Percentiles rank a stretch among this genome's conserved stretches.
Evolutionary conservation across 2,329 filamentous ascomycete genomes (phyloP).

Genomic region (Cytospora leucostoma): DNA sequence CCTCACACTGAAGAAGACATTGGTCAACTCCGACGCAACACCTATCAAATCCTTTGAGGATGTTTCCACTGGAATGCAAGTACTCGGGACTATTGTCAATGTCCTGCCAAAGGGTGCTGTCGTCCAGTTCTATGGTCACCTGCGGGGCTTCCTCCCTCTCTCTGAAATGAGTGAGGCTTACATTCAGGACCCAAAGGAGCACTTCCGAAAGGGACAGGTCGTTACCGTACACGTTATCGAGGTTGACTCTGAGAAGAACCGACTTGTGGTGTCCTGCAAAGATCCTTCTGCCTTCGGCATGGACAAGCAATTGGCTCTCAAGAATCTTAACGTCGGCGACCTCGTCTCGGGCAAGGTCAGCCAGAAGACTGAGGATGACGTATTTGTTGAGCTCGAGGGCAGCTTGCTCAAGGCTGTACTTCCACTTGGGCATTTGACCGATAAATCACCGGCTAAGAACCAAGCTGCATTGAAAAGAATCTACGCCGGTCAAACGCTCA

Average conservation of each 20-base stretch:
- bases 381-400: conserved; percentile 74
- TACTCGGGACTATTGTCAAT: conserved; percentile 84
- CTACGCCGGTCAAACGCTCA: conserved; percentile 78
- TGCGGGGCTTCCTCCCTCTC: conserved; percentile 86
- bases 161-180: conserved; percentile 98
- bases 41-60: conserved; percentile 77
- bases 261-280: conserved; percentile 89
- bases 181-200: conserved; percentile 83
- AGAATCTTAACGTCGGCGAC: conserved; percentile 71
- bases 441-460: conserved; percentile 80
- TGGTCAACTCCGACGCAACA: conserved; percentile 85
- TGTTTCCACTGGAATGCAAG: conserved; percentile 72
- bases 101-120: conserved; percentile 77
- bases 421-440: conserved; percentile 76
- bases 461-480: conserved; percentile 77
- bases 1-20: conserved; percentile 89
- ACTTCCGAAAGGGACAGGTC: conserved; percentile 89
- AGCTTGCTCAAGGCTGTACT: conserved; percentile 77
- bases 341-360: conserved; percentile 76
- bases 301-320: conserved; percentile 75
- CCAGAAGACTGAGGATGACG: conserved; percentile 76
- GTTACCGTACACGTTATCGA: conserved; percentile 87
- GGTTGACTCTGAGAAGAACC: conserved; percentile 69
- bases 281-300: conserved; percentile 76
- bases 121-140: conserved; percentile 85